Percentiles rank a stretch among this genome's conserved stretches.
These are phyloP conservation scores for Candolleomyces efflorescens DNA, from an alignment of 768 basidiomycete genomes.

Conservation along the genomic window DNA sequence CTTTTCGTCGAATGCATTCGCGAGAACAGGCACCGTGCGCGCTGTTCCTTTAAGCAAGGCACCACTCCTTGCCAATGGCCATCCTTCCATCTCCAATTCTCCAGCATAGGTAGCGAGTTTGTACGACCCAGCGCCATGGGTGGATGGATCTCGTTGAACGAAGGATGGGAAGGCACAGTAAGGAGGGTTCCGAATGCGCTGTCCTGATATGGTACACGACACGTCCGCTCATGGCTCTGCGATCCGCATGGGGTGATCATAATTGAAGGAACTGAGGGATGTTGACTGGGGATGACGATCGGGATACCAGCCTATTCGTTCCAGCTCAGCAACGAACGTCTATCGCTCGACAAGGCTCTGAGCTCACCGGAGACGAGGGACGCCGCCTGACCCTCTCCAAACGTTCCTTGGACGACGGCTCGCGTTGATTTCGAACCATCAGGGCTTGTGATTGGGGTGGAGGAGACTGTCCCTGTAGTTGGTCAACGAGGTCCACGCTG, in stretches of 20 bases:
- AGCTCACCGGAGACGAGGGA: slow-evolving; percentile 17
- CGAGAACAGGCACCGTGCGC: slow-evolving; percentile 39
- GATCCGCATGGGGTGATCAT: slow-evolving; percentile 45
- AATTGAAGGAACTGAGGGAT: slow-evolving; percentile 43
- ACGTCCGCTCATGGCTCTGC: slow-evolving; percentile 34
- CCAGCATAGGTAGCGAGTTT: slow-evolving; percentile 22
- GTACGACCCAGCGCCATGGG: slow-evolving; percentile 26
- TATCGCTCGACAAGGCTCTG: not conserved
- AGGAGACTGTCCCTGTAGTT: not conserved
- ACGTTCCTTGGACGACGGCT: not conserved
- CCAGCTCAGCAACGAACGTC: not conserved
- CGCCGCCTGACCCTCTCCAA: slow-evolving; percentile 19
- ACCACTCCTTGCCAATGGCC: slow-evolving; percentile 54
- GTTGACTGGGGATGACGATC: slow-evolving; percentile 25
- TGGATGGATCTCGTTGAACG: slow-evolving; percentile 43
- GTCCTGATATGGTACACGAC: slow-evolving; percentile 52
- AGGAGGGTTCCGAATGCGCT: slow-evolving; percentile 47
- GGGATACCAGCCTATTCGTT: slow-evolving; percentile 13
- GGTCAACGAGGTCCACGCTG: not conserved
- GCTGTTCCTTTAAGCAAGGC: slow-evolving; percentile 45
- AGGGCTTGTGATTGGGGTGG: not conserved
- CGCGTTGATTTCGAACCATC: not conserved
- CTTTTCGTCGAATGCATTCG: slow-evolving; percentile 8
- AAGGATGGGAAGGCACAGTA: slow-evolving; percentile 44
- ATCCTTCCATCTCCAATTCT: slow-evolving; percentile 43